A percentile compares a stretch with the other conserved stretches of the same genome.
These are phyloP conservation scores for Peniophora sp. DNA, from an alignment of 1,284 basidiomycete species.

Conservation along the genomic window DNA sequence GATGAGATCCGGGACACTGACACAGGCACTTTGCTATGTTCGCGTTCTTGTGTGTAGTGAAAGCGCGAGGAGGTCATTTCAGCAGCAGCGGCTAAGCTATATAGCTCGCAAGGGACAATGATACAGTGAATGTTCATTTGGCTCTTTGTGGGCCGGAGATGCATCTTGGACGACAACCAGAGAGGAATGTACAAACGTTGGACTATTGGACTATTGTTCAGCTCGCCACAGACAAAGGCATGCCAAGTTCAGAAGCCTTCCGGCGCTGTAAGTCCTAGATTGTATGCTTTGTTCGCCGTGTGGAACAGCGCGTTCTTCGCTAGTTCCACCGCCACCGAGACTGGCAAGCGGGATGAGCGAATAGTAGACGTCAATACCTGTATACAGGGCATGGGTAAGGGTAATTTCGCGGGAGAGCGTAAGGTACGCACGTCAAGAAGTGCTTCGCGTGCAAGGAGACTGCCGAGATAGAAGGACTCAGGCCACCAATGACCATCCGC, in stretches of 20 bases:
- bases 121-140: too few relatives aligned
- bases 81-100: too few relatives aligned
- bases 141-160: too few relatives aligned
- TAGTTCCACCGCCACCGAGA: slow-evolving; percentile 39
- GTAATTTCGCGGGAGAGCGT: not conserved
- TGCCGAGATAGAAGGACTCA: slow-evolving; percentile 64
- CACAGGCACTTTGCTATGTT: too few relatives aligned
- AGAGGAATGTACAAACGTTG: too few relatives aligned
- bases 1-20: too few relatives aligned
- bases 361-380: slow-evolving; percentile 47
- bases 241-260: not conserved
- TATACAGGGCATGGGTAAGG: not conserved
- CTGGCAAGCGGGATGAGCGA: slow-evolving; percentile 33
- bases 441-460: slow-evolving; percentile 51
- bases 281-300: slow-evolving; percentile 51
- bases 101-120: too few relatives aligned
- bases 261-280: slow-evolving; percentile 28
- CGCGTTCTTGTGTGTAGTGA: too few relatives aligned
- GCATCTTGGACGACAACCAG: too few relatives aligned
- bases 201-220: too few relatives aligned
- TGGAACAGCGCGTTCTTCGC: slow-evolving; percentile 48
- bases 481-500: slow-evolving; percentile 77
- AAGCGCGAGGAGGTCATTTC: too few relatives aligned
- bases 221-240: too few relatives aligned
- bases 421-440: slow-evolving; percentile 43